Conservation (phyloP, 345 rosid species). For the Arabis hirsuta region DNA sequence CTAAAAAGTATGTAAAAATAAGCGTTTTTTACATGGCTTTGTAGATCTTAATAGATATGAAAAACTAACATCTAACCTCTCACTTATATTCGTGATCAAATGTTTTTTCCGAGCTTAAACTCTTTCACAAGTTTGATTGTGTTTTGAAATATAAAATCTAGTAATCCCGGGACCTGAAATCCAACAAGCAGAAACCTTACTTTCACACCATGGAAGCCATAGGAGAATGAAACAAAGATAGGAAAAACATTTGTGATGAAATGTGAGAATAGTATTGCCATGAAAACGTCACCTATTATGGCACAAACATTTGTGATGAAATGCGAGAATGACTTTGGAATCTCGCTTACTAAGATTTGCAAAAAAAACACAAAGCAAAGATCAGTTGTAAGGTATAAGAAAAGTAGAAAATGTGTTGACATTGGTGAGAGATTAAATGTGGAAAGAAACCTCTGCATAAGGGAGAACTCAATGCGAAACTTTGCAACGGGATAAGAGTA, state of each 20-base stretch:
- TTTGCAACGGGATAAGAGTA: conserved; percentile 68
- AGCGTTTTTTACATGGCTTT: conserved; percentile 6
- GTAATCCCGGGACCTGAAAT: conserved; percentile 83
- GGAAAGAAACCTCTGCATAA: conserved; percentile 78
- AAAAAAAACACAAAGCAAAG: conserved; percentile 17
- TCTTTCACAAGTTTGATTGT: conserved; percentile 70
- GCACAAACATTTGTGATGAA: conserved; percentile 96
- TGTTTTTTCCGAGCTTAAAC: conserved; percentile 82
- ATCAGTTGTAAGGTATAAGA: not conserved
- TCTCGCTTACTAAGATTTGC: conserved; percentile 82
- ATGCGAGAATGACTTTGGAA: conserved; percentile 80
- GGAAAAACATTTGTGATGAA: not conserved
- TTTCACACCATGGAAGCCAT: not conserved
- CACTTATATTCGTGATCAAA: conserved; percentile 47
- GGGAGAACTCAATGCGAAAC: conserved; percentile 92
- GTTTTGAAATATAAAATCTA: conserved; percentile 81
- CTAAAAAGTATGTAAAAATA: not conserved
- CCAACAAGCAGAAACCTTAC: not conserved
- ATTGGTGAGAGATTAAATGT: not conserved
- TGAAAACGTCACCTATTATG: conserved; percentile 92
- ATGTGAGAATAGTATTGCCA: conserved; percentile 56
- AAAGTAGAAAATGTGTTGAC: not conserved
- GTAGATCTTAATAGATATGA: not conserved
- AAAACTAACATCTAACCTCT: conserved; percentile 20
- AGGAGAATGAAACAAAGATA: conserved; percentile 9